A percentile compares a stretch with the other conserved stretches of the same genome.
Conservation (phyloP, 306 rosid species). For the Mimosa pudica region DNA sequence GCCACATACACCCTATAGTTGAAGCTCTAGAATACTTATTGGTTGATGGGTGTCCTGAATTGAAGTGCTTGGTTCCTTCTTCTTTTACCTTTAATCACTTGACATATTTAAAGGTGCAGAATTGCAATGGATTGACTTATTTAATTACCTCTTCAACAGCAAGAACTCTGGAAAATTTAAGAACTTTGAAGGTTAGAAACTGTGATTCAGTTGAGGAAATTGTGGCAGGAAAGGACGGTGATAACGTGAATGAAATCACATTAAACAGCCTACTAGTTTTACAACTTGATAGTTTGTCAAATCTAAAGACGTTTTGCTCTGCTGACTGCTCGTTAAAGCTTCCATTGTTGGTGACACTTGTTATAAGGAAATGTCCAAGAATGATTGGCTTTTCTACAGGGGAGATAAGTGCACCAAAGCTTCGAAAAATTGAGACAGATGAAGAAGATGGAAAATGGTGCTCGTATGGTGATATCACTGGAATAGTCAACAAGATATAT, state of each 20-base stretch:
- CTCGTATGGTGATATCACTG: neutral
- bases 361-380: neutral
- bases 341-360: no score
- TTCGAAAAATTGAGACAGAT: neutral
- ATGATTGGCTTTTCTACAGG: neutral
- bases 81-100: neutral
- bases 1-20: neutral
- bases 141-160: no score
- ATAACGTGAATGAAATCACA: neutral
- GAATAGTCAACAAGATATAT: no score
- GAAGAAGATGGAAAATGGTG: neutral
- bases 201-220: no score
- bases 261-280: no score
- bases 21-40: neutral
- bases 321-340: no score
- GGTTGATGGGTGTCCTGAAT: neutral
- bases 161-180: no score
- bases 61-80: neutral
- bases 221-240: neutral
- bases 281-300: neutral
- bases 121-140: neutral
- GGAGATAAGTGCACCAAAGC: neutral
- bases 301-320: neutral
- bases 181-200: no score
- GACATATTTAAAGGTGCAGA: neutral